phyloP scores from a whole-genome alignment of 1,139 yeast genomes.

The Suhomyces bribrorum region DNA sequence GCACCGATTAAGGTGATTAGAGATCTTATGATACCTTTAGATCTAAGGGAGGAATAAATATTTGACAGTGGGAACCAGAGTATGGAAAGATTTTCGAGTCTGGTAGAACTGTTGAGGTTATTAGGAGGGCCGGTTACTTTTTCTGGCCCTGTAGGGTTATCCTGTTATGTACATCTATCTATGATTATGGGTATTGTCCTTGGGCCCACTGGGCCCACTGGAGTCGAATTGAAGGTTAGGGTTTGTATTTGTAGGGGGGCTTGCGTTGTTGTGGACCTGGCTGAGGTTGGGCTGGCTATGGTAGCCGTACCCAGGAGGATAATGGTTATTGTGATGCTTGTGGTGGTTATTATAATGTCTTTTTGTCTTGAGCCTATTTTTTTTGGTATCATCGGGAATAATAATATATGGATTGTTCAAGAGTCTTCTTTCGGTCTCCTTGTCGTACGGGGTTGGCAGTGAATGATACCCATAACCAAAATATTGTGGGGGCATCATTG shows the following conservation, averaged over 20 bases:
- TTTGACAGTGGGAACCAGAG: too few species aligned
- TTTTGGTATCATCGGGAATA: slow-evolving; percentile 23
- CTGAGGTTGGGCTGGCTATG: slow-evolving; percentile 1
- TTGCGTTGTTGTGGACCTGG: background rate
- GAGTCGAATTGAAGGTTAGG: background rate
- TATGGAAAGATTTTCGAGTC: too few species aligned
- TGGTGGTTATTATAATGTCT: slow-evolving; percentile 2
- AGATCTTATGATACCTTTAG: too few species aligned
- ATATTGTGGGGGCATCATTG: slow-evolving; percentile 6
- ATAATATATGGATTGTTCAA: slow-evolving; percentile 37
- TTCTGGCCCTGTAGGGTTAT: background rate
- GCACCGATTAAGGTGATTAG: too few species aligned
- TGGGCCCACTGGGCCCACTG: background rate
- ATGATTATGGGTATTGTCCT: background rate
- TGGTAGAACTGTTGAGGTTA: too few species aligned
- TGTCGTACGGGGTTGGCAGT: slow-evolving; percentile 20
- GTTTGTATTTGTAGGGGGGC: background rate
- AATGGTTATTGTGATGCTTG: background rate
- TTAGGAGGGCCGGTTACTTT: too few species aligned
- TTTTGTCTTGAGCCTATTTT: slow-evolving; percentile 6
- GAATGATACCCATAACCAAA: slow-evolving; percentile 6
- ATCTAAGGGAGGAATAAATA: too few species aligned
- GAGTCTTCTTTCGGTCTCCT: slow-evolving; percentile 31
- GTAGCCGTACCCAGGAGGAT: background rate
- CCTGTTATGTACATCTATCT: background rate